Evolutionary conservation across 441 rosid genomes (phyloP).

Genomic region (Mallotus japonicus): DNA sequence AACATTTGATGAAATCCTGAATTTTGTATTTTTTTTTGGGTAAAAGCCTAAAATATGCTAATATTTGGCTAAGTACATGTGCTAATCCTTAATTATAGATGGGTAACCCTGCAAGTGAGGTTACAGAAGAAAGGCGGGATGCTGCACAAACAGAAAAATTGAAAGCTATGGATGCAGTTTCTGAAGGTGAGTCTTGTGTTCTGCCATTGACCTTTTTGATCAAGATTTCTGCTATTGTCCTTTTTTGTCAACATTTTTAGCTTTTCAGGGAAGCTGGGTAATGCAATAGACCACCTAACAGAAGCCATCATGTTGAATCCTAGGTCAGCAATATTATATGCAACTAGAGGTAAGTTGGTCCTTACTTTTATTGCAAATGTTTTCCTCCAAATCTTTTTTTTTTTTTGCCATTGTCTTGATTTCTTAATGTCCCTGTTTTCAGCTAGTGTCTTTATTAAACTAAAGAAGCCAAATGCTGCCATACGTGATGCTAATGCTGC

Average conservation of each 20-base stretch:
- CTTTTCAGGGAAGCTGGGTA: constrained; percentile 63
- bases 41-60: constrained; percentile 24
- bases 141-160: constrained; percentile 69
- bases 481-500: constrained; percentile 90
- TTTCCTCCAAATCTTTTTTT: neutral
- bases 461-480: constrained; percentile 95
- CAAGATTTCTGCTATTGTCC: neutral
- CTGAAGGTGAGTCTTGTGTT: constrained; percentile 62
- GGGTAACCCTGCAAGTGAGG: constrained; percentile 71
- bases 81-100: constrained; percentile 47
- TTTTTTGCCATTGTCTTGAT: neutral
- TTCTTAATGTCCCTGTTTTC: constrained; percentile 24
- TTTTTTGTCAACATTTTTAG: neutral
- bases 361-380: neutral
- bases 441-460: constrained; percentile 78
- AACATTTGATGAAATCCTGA: constrained; percentile 17
- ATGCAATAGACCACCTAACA: constrained; percentile 74
- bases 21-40: constrained; percentile 16
- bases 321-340: constrained; percentile 83
- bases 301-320: constrained; percentile 80
- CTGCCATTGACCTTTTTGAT: neutral
- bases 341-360: constrained; percentile 57
- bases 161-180: constrained; percentile 71
- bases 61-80: neutral
- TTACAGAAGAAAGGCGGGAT: constrained; percentile 73